phyloP scores from a whole-genome alignment of 352 stramenopile species.

The Pythium utonaiense region DNA sequence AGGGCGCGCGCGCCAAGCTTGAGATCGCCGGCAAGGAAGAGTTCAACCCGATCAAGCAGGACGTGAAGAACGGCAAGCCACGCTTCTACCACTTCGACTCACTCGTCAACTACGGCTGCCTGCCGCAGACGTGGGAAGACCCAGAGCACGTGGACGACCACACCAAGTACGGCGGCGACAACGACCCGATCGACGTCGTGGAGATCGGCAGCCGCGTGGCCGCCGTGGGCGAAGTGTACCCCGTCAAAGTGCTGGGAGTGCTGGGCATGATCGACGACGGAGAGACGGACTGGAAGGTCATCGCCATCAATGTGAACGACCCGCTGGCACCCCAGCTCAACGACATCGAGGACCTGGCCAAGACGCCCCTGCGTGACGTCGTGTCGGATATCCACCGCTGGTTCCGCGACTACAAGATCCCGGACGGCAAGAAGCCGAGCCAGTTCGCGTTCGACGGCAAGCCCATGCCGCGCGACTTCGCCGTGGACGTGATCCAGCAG shows the following conservation, averaged over 20 bases:
- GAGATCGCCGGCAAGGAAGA: slow-evolving; percentile 90
- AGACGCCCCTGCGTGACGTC: slow-evolving; percentile 68
- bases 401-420: slow-evolving; percentile 99
- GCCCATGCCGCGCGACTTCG: slow-evolving; percentile 80
- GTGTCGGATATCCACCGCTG: slow-evolving; percentile 86
- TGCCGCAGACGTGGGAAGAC: slow-evolving; percentile 99
- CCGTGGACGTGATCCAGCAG: slow-evolving; percentile 89
- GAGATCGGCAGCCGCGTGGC: slow-evolving; percentile 95
- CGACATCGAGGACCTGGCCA: slow-evolving; percentile 87
- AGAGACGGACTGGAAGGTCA: slow-evolving; percentile 99
- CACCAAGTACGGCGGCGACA: slow-evolving; percentile 92
- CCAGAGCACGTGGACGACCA: slow-evolving; percentile 92
- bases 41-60: slow-evolving; percentile 96
- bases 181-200: slow-evolving; percentile 99
- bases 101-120: slow-evolving; percentile 96
- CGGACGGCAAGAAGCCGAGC: slow-evolving; percentile 98
- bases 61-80: slow-evolving; percentile 97
- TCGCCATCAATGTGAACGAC: slow-evolving; percentile 95
- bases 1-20: slow-evolving; percentile 88
- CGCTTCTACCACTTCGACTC: slow-evolving; percentile 87
- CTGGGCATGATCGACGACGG: slow-evolving; percentile 99
- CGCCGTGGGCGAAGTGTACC: slow-evolving; percentile 90
- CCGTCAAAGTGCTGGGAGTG: slow-evolving; percentile 96
- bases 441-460: slow-evolving; percentile 97
- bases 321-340: slow-evolving; percentile 93